phyloP scores from a whole-genome alignment of 2,329 filamentous ascomycete genomes.

The Penicillium sumatraense region DNA sequence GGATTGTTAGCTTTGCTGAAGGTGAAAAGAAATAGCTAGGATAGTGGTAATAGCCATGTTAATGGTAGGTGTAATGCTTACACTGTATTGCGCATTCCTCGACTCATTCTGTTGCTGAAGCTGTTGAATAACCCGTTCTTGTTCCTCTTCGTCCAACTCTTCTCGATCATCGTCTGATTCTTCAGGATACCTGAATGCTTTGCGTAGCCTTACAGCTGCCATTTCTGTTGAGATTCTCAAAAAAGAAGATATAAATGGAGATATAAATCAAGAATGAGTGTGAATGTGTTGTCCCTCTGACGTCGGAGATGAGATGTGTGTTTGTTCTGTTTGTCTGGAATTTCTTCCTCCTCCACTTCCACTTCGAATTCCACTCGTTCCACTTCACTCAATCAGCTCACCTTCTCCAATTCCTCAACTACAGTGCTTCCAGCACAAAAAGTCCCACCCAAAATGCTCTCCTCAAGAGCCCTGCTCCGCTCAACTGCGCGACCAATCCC shows the following conservation, averaged over 20 bases:
- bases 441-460: slow-evolving; percentile 13
- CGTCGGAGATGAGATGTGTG: slow-evolving; percentile 12
- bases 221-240: slow-evolving; percentile 34
- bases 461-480: slow-evolving; percentile 18
- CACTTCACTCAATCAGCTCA: slow-evolving; percentile 5
- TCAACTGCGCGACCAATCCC: slow-evolving; percentile 7
- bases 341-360: slow-evolving; percentile 4
- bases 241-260: background rate
- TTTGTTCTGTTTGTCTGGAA: slow-evolving; percentile 33
- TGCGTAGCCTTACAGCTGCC: slow-evolving; percentile 69
- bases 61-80: slow-evolving; percentile 28
- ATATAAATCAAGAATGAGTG: background rate
- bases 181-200: slow-evolving; percentile 75
- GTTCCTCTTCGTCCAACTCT: slow-evolving; percentile 73
- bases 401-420: background rate
- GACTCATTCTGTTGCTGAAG: slow-evolving; percentile 43
- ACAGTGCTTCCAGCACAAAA: background rate
- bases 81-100: slow-evolving; percentile 46
- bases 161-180: slow-evolving; percentile 63
- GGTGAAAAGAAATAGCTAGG: background rate
- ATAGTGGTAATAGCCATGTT: background rate
- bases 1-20: slow-evolving; percentile 1
- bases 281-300: background rate
- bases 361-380: slow-evolving; percentile 2
- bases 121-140: slow-evolving; percentile 46